phyloP scores from a whole-genome alignment of 495 filamentous ascomycete species.

The Trichocladium antarcticum region DNA sequence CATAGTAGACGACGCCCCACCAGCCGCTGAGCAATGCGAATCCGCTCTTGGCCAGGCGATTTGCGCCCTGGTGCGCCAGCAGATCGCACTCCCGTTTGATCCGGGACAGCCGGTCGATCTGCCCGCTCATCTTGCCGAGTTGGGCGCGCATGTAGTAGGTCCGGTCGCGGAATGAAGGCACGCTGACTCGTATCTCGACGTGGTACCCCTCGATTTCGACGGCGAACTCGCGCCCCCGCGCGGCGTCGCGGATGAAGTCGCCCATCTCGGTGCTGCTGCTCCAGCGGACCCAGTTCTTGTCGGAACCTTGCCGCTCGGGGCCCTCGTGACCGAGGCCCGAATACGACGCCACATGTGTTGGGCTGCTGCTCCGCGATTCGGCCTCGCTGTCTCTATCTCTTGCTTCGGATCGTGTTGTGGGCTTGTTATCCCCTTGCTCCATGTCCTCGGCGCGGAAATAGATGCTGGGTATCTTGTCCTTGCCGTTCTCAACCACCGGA shows the following conservation, averaged over 20 bases:
- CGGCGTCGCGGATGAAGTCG: slow-evolving; percentile 89
- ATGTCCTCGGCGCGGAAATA: slow-evolving; percentile 73
- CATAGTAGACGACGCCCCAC: slow-evolving; percentile 69
- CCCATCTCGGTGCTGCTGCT: slow-evolving; percentile 80
- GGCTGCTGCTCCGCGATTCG: neutral
- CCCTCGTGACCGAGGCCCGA: slow-evolving; percentile 47
- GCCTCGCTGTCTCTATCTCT: slow-evolving; percentile 14
- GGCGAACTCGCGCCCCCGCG: slow-evolving; percentile 70
- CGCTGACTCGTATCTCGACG: slow-evolving; percentile 60
- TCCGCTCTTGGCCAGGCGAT: slow-evolving; percentile 68
- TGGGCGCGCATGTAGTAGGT: slow-evolving; percentile 75
- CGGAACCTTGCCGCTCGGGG: slow-evolving; percentile 27
- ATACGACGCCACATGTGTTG: slow-evolving; percentile 45
- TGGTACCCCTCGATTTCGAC: slow-evolving; percentile 67
- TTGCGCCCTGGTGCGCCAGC: slow-evolving; percentile 62
- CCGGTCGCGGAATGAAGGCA: slow-evolving; percentile 79
- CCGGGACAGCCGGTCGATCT: slow-evolving; percentile 53
- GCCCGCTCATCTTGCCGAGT: slow-evolving; percentile 56
- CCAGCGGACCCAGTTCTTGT: slow-evolving; percentile 73
- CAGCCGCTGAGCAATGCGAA: slow-evolving; percentile 60
- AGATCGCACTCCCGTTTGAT: slow-evolving; percentile 76
- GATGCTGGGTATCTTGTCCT: slow-evolving; percentile 57
- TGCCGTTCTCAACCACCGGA: slow-evolving; percentile 47
- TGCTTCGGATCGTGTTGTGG: slow-evolving; percentile 24
- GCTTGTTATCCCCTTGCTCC: slow-evolving; percentile 43